Conservation (phyloP, 176 grass and related monocot species). For the Otatea glauca region DNA sequence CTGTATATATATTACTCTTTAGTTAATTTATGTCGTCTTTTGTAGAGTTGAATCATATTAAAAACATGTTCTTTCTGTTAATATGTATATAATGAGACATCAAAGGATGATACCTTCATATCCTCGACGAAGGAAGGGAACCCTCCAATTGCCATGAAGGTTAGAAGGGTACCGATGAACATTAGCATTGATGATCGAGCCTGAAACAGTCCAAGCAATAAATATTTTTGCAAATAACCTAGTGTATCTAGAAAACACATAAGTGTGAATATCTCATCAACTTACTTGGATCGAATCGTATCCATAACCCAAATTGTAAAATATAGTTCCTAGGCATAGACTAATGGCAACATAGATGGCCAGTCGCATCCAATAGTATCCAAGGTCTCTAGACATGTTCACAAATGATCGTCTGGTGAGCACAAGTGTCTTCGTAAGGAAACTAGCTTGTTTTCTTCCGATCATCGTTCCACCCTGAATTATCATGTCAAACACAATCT, state of each 20-base stretch:
- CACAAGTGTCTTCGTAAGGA: constrained; percentile 44
- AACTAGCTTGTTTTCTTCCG: constrained; percentile 42
- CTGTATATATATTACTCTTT: no score
- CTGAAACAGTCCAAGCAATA: constrained; percentile 40
- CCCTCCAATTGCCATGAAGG: constrained; percentile 75
- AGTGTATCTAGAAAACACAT: background rate
- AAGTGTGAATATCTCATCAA: background rate
- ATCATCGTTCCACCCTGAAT: constrained; percentile 31
- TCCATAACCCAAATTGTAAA: constrained; percentile 49
- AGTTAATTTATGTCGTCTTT: no score
- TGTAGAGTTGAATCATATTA: no score
- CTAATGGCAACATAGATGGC: constrained; percentile 49
- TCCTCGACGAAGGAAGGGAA: constrained; percentile 81
- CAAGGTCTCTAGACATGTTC: constrained; percentile 62
- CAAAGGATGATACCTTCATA: constrained; percentile 54
- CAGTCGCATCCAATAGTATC: constrained; percentile 62
- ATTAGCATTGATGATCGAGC: constrained; percentile 65
- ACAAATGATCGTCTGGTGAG: constrained; percentile 59
- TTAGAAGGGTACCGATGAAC: constrained; percentile 54
- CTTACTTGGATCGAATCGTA: background rate
- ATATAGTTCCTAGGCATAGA: constrained; percentile 59
- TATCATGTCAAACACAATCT: background rate
- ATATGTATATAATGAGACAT: no score
- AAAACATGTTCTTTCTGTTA: no score
- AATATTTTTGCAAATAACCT: background rate